A percentile compares a stretch with the other conserved stretches of the same genome.
These are phyloP conservation scores for Neurospora sp. DNA, from an alignment of 2,329 filamentous ascomycete genomes.

Conservation along the genomic window DNA sequence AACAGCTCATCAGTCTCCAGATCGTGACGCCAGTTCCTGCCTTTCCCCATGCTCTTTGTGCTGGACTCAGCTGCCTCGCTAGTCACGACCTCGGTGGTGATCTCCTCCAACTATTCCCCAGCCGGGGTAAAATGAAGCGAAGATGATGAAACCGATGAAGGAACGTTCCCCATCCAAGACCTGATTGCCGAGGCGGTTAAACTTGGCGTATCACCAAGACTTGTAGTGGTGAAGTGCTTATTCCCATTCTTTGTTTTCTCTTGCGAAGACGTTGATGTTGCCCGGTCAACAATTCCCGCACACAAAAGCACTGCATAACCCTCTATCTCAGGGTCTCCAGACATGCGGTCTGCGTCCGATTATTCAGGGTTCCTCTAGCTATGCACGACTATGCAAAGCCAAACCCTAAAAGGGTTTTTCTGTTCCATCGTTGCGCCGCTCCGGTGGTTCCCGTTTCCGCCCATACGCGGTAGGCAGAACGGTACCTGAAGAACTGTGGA, in stretches of 20 bases:
- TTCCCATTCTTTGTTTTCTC: not conserved
- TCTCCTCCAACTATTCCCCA: not conserved
- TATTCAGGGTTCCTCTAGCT: not conserved
- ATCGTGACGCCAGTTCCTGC: not conserved
- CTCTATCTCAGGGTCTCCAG: not conserved
- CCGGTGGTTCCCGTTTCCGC: not conserved
- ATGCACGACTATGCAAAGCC: not conserved
- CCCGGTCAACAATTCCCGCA: not conserved
- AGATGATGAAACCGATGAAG: not conserved
- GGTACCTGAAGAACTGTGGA: not conserved
- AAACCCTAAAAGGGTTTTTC: not conserved
- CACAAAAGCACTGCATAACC: not conserved
- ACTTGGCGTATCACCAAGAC: not conserved
- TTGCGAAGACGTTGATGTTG: not conserved
- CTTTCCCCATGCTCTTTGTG: not conserved
- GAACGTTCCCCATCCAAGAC: not conserved
- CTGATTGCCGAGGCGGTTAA: not conserved
- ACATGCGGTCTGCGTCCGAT: not conserved
- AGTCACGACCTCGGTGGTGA: not conserved
- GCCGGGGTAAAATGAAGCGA: not conserved
- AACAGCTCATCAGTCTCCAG: not conserved
- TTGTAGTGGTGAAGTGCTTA: not conserved
- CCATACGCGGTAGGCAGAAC: not conserved
- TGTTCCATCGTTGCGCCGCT: not conserved
- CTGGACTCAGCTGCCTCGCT: not conserved